Base-by-base conservation (phyloP, 202 grass and related monocot genomes). In the Digitaria exilis region DNA sequence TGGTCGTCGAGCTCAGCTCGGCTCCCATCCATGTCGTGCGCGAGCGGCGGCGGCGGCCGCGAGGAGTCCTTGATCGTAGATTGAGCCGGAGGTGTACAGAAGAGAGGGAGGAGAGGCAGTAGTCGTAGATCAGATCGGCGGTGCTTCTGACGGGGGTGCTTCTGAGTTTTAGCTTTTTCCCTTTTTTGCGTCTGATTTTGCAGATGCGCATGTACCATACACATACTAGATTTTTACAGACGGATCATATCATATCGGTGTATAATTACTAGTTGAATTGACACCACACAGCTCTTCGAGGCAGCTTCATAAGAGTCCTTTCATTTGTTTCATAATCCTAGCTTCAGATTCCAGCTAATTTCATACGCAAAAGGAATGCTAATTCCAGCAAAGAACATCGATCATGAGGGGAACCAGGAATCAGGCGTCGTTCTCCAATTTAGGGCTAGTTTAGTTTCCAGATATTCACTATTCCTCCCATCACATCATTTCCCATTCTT, bases 251-350 rank as follows among this genome's bases (percentile, higher is more conserved):
- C n/a, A 39, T 39, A 74, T 58, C 50, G 45, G 63, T 90, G 84
- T 90, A 89, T 85, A 77, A 86, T 89, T 82, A 89, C 18, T 63
- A 51, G 55, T 3, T 56, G 77, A 56, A 43, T 77, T 81, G 51
- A 71, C 66, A 82, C 37, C 7, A 25, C 17, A 49, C 15, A 84
- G 28, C 46, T 72, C n/a, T 39, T 78, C 61, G 34, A 22, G 9
- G 54, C 34, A 6, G 54, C 14, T 15, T 32, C n/a, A n/a, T n/a
- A n/a, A n/a, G n/a, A n/a, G n/a, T n/a, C n/a, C n/a, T n/a, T n/a
- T n/a, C n/a, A n/a, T n/a, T n/a, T n/a, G n/a, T n/a, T n/a, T n/a
- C n/a, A n/a, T n/a, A n/a, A n/a, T n/a, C n/a, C n/a, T 73, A 0
- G 18, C 64, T 67, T 67, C 19, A 39, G 3, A 67, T 73, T 21